Conservation (phyloP, 2,329 filamentous ascomycete species). For the Cadophora sp. region DNA sequence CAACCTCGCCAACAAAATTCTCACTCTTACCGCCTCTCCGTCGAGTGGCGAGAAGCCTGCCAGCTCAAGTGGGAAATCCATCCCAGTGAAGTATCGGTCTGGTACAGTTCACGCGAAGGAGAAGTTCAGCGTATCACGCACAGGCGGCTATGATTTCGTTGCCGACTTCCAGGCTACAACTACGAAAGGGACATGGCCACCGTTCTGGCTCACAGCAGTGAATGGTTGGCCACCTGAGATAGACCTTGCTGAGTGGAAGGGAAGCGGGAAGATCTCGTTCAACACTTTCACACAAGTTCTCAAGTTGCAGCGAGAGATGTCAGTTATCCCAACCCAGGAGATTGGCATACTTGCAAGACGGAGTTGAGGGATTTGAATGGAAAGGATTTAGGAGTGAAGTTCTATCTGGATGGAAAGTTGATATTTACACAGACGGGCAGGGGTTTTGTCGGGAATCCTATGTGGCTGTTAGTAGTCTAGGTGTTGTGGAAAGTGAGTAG, state of each 20-base stretch:
- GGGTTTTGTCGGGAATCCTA: conserved; percentile 55
- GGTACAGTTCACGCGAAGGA: conserved; percentile 52
- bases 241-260: conserved; percentile 68
- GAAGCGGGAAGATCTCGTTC: conserved; percentile 59
- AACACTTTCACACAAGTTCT: conserved; percentile 59
- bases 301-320: conserved; percentile 56
- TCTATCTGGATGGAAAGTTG: conserved; percentile 59
- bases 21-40: conserved; percentile 32
- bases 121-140: conserved; percentile 48
- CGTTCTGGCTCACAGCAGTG: conserved; percentile 64
- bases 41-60: conserved; percentile 39
- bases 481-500: background rate
- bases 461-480: conserved; percentile 30
- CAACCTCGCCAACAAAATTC: conserved; percentile 41
- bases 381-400: conserved; percentile 58
- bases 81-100: conserved; percentile 58
- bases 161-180: conserved; percentile 50
- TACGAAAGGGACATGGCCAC: conserved; percentile 59
- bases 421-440: conserved; percentile 58
- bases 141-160: conserved; percentile 49
- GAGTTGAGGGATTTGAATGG: conserved; percentile 59
- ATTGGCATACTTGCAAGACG: conserved; percentile 57
- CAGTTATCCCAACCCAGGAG: conserved; percentile 52
- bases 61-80: conserved; percentile 39
- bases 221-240: conserved; percentile 65